Evolutionary conservation across 306 rosid species (phyloP).

Genomic region (Prinsepia uniflora): DNA sequence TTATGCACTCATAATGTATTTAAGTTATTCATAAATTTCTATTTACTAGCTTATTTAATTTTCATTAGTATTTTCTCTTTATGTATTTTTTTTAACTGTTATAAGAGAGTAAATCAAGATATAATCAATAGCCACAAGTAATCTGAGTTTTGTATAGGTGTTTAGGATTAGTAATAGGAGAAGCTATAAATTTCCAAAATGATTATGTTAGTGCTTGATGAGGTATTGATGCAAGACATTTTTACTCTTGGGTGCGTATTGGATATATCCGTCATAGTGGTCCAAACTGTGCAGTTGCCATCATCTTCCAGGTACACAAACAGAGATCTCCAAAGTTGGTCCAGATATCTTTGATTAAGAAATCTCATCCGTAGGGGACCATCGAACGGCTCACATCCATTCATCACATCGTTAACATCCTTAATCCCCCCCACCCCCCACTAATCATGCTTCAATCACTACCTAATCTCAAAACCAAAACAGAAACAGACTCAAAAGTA

Average conservation of each 20-base stretch:
- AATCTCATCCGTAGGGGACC: constrained; percentile 36
- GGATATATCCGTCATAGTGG: constrained; percentile 16
- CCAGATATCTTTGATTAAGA: constrained; percentile 27
- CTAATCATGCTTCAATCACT: background rate
- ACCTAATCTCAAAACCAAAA: constrained; percentile 5
- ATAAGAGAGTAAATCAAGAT: too few relatives aligned
- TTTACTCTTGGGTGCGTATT: background rate
- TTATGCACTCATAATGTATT: too few relatives aligned
- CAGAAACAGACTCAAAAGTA: background rate
- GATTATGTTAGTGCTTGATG: background rate
- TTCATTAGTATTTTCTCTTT: too few relatives aligned
- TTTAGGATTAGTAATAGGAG: too few relatives aligned
- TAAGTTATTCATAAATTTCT: too few relatives aligned
- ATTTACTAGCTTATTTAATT: too few relatives aligned
- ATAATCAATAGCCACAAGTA: too few relatives aligned
- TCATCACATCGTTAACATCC: background rate
- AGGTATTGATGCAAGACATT: background rate
- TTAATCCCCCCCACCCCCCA: too few relatives aligned
- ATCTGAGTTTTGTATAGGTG: too few relatives aligned
- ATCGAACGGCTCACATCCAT: constrained; percentile 9
- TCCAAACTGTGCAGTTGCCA: constrained; percentile 32
- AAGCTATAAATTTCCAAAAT: too few relatives aligned
- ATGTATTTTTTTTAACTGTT: too few relatives aligned
- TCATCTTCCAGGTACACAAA: constrained; percentile 31
- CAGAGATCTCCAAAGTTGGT: constrained; percentile 32